phyloP scores from a whole-genome alignment of 345 rosid species.

The Heritiera littoralis region DNA sequence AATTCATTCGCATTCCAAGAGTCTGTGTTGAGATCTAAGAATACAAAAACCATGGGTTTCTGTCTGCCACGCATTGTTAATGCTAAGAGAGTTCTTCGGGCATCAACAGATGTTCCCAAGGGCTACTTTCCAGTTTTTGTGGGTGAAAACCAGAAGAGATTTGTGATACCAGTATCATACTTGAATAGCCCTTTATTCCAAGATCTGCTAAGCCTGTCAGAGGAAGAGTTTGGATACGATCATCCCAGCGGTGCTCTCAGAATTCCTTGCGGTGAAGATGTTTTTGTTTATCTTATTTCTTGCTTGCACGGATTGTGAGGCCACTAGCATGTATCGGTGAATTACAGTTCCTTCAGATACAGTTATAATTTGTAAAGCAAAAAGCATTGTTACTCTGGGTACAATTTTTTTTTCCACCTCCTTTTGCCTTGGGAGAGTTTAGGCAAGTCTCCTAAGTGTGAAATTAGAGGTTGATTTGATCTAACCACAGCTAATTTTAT shows the following conservation, averaged over 20 bases:
- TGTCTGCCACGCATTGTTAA: constrained; percentile 4
- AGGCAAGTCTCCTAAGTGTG: not conserved
- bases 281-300: constrained; percentile 23
- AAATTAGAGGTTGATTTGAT: constrained; percentile 7
- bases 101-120: not conserved
- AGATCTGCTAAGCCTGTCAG: constrained; percentile 32
- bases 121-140: constrained; percentile 16
- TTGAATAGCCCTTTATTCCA: constrained; percentile 36
- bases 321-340: not conserved
- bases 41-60: not conserved
- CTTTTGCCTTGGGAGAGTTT: not conserved
- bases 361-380: not conserved
- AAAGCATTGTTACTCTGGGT: not conserved
- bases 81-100: not conserved
- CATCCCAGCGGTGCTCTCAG: constrained; percentile 47
- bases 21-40: too few species aligned
- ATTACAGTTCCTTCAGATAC: not conserved
- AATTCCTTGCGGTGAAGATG: constrained; percentile 39
- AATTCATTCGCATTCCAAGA: too few species aligned
- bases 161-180: constrained; percentile 36
- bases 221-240: constrained; percentile 44
- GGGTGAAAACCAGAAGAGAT: constrained; percentile 43
- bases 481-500: not conserved
- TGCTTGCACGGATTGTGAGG: not conserved
- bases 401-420: not conserved